Conservation (phyloP, 179 eudicot species). For the Actinidia arguta region DNA sequence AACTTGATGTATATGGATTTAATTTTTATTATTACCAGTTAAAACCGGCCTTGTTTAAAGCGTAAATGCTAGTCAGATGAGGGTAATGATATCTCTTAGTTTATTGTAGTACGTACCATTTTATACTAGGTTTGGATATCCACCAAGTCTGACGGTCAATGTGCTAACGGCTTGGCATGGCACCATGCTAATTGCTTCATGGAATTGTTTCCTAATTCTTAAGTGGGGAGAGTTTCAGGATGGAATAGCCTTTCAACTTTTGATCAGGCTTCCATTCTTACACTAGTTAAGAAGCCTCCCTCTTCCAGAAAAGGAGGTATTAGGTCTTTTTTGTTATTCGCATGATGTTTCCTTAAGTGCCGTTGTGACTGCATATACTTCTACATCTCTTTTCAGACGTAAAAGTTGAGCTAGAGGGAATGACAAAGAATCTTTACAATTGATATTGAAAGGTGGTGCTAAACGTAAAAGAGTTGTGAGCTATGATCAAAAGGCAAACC, state of each 20-base stretch:
- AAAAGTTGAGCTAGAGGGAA: conserved; percentile 34
- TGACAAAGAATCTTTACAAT: conserved; percentile 29
- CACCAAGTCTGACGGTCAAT: conserved; percentile 76
- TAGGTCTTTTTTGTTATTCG: not conserved
- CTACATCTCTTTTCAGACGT: conserved; percentile 37
- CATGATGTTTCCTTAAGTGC: not conserved
- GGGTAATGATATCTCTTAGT: not conserved
- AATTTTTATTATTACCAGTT: not conserved
- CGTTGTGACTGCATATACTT: conserved; percentile 9
- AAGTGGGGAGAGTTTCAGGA: conserved; percentile 69
- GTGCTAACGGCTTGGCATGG: conserved; percentile 79
- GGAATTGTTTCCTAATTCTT: conserved; percentile 54
- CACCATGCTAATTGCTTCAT: conserved; percentile 87
- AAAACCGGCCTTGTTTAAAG: not conserved
- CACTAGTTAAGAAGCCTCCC: conserved; percentile 60
- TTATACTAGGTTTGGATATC: conserved; percentile 82
- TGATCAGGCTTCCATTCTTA: conserved; percentile 66
- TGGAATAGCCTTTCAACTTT: conserved; percentile 72
- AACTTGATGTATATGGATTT: not conserved
- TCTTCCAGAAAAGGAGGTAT: conserved; percentile 46
- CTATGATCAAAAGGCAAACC: conserved; percentile 52
- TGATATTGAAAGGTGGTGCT: conserved; percentile 43
- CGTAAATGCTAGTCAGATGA: not conserved
- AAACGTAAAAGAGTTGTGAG: conserved; percentile 66
- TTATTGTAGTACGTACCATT: not conserved